Evolutionary conservation across 1,284 basidiomycete species (phyloP).

Genomic region (Puccinia polysora): DNA sequence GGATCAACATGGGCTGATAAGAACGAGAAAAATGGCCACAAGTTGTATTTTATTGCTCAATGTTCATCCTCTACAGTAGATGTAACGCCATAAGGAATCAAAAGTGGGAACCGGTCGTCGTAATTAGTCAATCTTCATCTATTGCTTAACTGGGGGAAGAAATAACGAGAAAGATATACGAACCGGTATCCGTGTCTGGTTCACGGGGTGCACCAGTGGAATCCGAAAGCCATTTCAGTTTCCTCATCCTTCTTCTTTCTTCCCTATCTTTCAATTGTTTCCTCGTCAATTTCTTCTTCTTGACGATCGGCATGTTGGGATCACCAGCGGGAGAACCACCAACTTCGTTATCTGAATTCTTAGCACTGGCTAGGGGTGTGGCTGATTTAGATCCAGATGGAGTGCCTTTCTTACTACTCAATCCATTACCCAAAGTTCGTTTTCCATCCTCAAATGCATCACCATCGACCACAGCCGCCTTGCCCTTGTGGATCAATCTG

Average conservation of each 20-base stretch:
- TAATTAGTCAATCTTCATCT: too few relatives aligned
- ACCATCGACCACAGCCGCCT: conserved; percentile 69
- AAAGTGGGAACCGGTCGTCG: too few relatives aligned
- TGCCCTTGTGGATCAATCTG: conserved; percentile 78
- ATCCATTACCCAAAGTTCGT: conserved; percentile 59
- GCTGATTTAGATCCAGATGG: conserved; percentile 48
- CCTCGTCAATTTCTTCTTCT: conserved; percentile 61
- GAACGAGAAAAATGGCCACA: too few relatives aligned
- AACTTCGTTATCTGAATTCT: conserved; percentile 56
- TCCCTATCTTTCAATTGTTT: conserved; percentile 79
- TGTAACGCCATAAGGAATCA: too few relatives aligned
- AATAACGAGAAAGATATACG: too few relatives aligned
- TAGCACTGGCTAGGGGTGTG: conserved; percentile 37
- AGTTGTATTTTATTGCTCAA: too few relatives aligned
- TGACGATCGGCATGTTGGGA: conserved; percentile 62
- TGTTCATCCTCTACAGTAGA: too few relatives aligned
- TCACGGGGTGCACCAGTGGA: conserved; percentile 60
- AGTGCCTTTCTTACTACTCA: conserved; percentile 67
- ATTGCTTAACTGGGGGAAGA: too few relatives aligned
- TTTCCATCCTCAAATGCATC: conserved; percentile 61
- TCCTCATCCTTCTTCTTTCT: conserved; percentile 71
- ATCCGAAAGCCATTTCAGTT: conserved; percentile 74
- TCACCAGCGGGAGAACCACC: conserved; percentile 63
- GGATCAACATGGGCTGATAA: too few relatives aligned
- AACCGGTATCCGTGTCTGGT: conserved; percentile 52